Conservation (phyloP, 108 stramenopile species). For the Pseudonitzschia delicatissima region DNA sequence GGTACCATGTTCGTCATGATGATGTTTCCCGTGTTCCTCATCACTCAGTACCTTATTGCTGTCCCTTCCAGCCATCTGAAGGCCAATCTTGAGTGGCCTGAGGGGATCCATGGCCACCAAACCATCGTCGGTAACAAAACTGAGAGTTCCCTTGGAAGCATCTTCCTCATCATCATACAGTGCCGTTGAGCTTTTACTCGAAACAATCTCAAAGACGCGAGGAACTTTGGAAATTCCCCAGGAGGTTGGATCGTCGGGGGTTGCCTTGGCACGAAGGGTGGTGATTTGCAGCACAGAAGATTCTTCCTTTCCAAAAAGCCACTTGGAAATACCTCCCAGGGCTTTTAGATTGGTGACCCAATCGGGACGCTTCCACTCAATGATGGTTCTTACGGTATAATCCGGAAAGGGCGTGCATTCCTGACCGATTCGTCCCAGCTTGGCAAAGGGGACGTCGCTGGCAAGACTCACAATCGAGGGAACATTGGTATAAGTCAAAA, state of each 20-base stretch:
- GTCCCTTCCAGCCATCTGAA: too few relatives aligned
- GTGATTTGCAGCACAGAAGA: neutral
- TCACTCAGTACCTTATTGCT: too few relatives aligned
- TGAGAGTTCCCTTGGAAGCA: too few relatives aligned
- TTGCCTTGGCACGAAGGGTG: neutral
- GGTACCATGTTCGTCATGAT: neutral
- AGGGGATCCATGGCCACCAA: too few relatives aligned
- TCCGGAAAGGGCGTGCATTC: constrained; percentile 55
- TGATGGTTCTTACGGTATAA: constrained; percentile 58
- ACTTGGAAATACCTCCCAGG: neutral
- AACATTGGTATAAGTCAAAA: constrained; percentile 73
- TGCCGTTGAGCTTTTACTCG: neutral
- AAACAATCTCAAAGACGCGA: neutral
- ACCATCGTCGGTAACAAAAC: too few relatives aligned
- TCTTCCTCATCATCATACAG: neutral
- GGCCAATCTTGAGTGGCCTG: too few relatives aligned
- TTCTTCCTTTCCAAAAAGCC: neutral
- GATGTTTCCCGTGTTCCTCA: neutral
- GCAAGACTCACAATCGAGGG: constrained; percentile 68
- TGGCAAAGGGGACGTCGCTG: constrained; percentile 34
- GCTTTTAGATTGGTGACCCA: constrained; percentile 44
- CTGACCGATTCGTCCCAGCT: constrained; percentile 73
- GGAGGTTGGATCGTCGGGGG: neutral
- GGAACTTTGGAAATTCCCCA: neutral
- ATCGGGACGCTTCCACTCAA: constrained; percentile 68